Conservation (phyloP, 2,329 filamentous ascomycete species). For the Aspergillus pseudoterreus region DNA sequence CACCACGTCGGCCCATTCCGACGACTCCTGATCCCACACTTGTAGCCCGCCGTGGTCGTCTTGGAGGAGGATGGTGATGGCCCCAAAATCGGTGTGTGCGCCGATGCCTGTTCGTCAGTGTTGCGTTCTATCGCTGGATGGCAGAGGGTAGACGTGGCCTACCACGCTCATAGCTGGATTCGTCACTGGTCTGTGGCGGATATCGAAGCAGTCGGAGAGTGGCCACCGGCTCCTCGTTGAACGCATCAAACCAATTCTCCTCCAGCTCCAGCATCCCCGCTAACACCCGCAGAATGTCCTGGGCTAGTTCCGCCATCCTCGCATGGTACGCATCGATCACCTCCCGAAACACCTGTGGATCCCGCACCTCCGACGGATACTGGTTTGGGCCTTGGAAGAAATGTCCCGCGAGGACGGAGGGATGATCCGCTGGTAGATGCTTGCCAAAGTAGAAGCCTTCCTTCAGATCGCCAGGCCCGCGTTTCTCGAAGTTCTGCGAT, state of each 20-base stretch:
- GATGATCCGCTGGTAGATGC: conserved; percentile 15
- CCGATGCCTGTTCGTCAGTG: conserved; percentile 19
- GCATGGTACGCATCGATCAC: conserved; percentile 9
- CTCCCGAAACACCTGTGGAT: conserved; percentile 2
- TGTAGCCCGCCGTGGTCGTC: conserved; percentile 25
- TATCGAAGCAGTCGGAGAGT: conserved; percentile 26
- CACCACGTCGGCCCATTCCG: conserved; percentile 23
- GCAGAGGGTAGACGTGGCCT: background rate
- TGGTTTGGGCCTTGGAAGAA: conserved; percentile 22
- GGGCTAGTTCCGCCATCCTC: conserved; percentile 14
- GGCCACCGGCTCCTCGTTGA: conserved; percentile 23
- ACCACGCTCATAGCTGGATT: conserved; percentile 15
- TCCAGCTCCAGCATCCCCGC: conserved; percentile 14
- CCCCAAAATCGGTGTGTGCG: conserved; percentile 31
- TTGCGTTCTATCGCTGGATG: background rate
- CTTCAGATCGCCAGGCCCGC: conserved; percentile 24
- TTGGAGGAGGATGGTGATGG: conserved; percentile 31
- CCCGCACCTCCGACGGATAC: conserved; percentile 5
- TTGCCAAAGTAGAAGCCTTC: conserved; percentile 27
- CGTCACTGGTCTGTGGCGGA: conserved; percentile 21
- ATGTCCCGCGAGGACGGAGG: conserved; percentile 10
- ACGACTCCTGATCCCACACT: conserved; percentile 20
- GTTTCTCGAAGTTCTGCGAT: conserved; percentile 22
- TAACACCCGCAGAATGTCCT: conserved; percentile 14
- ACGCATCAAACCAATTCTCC: conserved; percentile 18